Conservation (phyloP, 108 stramenopile genomes). For the Parietichytrium sp. region DNA sequence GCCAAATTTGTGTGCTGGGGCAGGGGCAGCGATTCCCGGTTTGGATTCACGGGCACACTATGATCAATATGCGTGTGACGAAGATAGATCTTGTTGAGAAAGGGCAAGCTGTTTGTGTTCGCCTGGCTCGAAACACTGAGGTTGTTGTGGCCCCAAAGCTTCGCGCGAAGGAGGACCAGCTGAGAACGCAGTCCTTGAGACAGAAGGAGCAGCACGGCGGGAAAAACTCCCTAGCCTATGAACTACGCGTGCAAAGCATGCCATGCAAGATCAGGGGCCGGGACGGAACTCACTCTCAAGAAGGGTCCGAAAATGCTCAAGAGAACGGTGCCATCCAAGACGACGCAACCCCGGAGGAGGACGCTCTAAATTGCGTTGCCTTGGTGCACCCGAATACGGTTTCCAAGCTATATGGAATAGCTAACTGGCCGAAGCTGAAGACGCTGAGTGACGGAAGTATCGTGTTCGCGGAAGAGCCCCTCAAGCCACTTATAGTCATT, state of each 20-base stretch:
- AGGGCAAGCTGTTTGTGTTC: slow-evolving; percentile 24
- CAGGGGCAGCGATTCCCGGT: slow-evolving; percentile 12
- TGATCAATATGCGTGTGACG: slow-evolving; percentile 22
- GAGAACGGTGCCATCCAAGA: too few relatives aligned
- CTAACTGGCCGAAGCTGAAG: not conserved
- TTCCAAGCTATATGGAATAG: not conserved
- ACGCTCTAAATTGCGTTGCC: not conserved
- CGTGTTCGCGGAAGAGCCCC: not conserved
- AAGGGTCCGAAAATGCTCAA: not conserved
- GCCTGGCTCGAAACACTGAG: slow-evolving; percentile 36
- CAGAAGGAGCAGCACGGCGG: slow-evolving; percentile 6
- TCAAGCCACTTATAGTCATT: not conserved
- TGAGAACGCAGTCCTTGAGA: not conserved
- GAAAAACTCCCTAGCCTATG: not conserved
- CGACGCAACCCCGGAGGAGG: too few relatives aligned
- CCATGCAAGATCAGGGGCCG: too few relatives aligned
- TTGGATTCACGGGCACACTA: slow-evolving; percentile 20
- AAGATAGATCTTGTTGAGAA: not conserved
- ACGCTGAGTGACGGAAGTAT: not conserved
- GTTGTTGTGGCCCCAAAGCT: slow-evolving; percentile 26
- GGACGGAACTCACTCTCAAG: too few relatives aligned
- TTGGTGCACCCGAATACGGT: not conserved
- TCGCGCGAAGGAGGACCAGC: slow-evolving; percentile 36
- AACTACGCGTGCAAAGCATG: not conserved
- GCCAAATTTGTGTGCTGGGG: slow-evolving; percentile 17